Evolutionary conservation across 164 flowering plant genomes (phyloP), one percentile per base, ranked within the genome.

Genomic region (Macadamia integrifolia): DNA sequence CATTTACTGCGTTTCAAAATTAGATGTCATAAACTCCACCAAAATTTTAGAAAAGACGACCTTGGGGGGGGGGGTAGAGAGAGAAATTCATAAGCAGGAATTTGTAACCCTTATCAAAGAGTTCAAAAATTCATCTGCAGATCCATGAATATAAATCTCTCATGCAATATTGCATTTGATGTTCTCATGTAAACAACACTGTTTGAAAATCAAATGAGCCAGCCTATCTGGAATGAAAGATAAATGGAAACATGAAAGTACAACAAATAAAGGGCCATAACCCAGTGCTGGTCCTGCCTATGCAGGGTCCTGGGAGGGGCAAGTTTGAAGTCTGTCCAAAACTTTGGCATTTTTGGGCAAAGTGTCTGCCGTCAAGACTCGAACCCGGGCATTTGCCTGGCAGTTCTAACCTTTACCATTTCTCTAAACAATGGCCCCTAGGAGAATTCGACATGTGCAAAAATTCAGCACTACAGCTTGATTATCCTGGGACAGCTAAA

Each of bases 1-100:
- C 53, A 17, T 44, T 53, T 65, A 66, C 52, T 44, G 46, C 17
- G 46, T 63, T 31, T 57, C 63, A 61, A 14, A 60, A 13, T 10
- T 63, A 31, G 29, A 46, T 49, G 13, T 50, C 55, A 23, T 23
- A 10, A 42, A 70, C 57, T 32, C 35, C 40, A 68, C 9, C 44
- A 9, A 10, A n/a, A 61, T 30, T 28, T 40, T 60, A 57, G 30
- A 60, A 66, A 52, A 35, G 23, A 23, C 23, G 23, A 23, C 23
- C 23, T 23, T 0, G 50, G 50, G 35, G 11, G 28, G 53, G 55
- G 49, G 17, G 49, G 42, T 1, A 43, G 3, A 50, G 55, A 50
- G 13, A 53, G 28, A 58, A 31, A 42, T 12, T 56, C 58, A 71
- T 32, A 18, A 42, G 17, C 53, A 57, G 57, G 5, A 58, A 13